These are phyloP conservation scores for Corylus americana DNA, from an alignment of 306 rosid genomes.

Conservation along the genomic window DNA sequence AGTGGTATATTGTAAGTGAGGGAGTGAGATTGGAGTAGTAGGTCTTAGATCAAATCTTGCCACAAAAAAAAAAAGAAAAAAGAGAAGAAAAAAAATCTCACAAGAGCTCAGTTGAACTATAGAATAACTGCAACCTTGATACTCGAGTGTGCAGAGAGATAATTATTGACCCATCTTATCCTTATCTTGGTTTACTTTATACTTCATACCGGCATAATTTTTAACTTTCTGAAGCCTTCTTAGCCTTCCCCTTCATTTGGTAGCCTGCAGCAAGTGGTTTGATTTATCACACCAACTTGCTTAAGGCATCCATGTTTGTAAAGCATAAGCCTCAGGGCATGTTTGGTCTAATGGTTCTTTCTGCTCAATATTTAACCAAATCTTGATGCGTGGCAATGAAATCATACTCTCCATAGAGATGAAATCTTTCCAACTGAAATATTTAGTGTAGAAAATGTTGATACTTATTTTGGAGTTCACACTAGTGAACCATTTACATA, in stretches of 20 bases:
- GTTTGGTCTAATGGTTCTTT: not conserved
- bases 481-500: not conserved
- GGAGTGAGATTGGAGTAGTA: not conserved
- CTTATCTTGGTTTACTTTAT: not conserved
- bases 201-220: not conserved
- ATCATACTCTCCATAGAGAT: not conserved
- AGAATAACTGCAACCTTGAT: constrained; percentile 4
- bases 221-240: not conserved
- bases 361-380: not conserved
- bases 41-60: not conserved
- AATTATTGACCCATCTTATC: not conserved
- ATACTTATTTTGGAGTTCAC: constrained; percentile 1
- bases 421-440: not conserved
- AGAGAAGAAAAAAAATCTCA: not conserved
- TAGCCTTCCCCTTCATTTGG: not conserved
- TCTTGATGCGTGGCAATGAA: not conserved
- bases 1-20: not conserved
- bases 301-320: not conserved
- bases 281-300: not conserved
- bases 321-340: not conserved
- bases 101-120: not conserved
- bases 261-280: constrained; percentile 8
- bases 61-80: not conserved
- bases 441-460: constrained; percentile 4
- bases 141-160: not conserved